Base-by-base conservation (phyloP, 1,284 basidiomycete genomes). In the Ganoderma sinense region DNA sequence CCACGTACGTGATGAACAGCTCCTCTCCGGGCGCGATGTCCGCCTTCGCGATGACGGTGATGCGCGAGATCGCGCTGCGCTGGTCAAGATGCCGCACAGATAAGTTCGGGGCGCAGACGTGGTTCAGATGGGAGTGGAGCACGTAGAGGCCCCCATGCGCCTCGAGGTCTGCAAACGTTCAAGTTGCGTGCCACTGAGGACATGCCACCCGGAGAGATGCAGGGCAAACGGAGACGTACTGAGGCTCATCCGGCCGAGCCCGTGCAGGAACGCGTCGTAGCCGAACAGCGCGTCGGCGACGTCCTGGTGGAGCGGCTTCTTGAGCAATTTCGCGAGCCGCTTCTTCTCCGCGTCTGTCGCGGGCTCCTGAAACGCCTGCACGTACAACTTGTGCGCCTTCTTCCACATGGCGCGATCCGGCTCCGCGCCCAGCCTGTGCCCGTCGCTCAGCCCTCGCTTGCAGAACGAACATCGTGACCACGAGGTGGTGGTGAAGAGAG, bases 121-220 rank as follows among this genome's bases (percentile, higher is more conserved):
- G 96, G 81, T 97, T 97, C 51, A 97, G 79, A 77, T 97, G 94
- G 1, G 94, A 93, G 80, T 97, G 95, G 11, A 97, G 86, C 8
- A 88, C 86, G 80, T 97, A 97, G 13, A 97, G 83, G 1, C 95
- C 96, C 5, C 96, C 96, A 71, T 95, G 94, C 2, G 91, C 89
- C 81, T 97, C 96, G 69, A 95, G 84, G 78, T 97, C 92, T 94
- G 72, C 18, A 20, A 43, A 6, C 8, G 33, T 36, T 8, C 33
- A 36, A 36, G 33, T 36, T 41, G 40, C 14, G 40, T 2, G 40
- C 40, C 40, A 41, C 14, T 41, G 6, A 41, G 41, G 26, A 23
- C 29, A 16, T 1, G 8, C 26, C 20, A 10, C 11, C 23, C 51
- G 14, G 11, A 41, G 40, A 40, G 26, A 2, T 11, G 41, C 33